Evolutionary conservation across 2,329 filamentous ascomycete species (phyloP).

Genomic region (Chalara sp.): DNA sequence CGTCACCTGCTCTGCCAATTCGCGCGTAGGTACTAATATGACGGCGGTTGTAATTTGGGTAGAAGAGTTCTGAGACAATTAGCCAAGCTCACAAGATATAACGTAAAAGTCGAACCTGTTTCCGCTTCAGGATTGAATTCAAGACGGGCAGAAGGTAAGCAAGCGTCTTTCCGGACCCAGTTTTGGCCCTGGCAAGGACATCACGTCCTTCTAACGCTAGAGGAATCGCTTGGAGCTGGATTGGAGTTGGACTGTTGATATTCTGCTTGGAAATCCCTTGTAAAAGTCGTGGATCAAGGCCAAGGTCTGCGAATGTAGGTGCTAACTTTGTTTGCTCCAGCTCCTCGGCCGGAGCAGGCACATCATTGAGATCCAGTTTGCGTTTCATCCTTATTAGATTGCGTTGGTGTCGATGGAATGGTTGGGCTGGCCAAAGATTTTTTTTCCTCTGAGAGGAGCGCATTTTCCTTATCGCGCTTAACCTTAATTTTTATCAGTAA

Average conservation of each 20-base stretch:
- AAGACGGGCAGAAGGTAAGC: constrained; percentile 89
- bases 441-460: too few species aligned
- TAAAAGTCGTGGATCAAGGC: constrained; percentile 76
- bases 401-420: too few species aligned
- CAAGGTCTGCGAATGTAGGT: constrained; percentile 64
- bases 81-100: constrained; percentile 4
- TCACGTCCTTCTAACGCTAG: constrained; percentile 82
- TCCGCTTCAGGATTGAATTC: constrained; percentile 73
- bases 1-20: constrained; percentile 86
- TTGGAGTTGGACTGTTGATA: constrained; percentile 79
- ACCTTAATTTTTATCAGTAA: too few species aligned
- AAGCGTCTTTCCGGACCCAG: constrained; percentile 95
- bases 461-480: too few species aligned
- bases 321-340: constrained; percentile 20
- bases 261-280: constrained; percentile 80
- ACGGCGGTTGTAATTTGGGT: constrained; percentile 61
- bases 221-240: constrained; percentile 84
- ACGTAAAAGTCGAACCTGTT: constrained; percentile 43
- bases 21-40: constrained; percentile 88
- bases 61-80: constrained; percentile 37
- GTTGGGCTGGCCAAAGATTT: too few species aligned
- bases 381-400: constrained; percentile 44
- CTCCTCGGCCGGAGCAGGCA: constrained; percentile 33
- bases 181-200: constrained; percentile 86
- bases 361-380: constrained; percentile 51